A percentile compares a stretch with the other conserved stretches of the same genome.
Evolutionary conservation across 1,284 basidiomycete genomes (phyloP).

Genomic region (Singerocomus inundabilis): DNA sequence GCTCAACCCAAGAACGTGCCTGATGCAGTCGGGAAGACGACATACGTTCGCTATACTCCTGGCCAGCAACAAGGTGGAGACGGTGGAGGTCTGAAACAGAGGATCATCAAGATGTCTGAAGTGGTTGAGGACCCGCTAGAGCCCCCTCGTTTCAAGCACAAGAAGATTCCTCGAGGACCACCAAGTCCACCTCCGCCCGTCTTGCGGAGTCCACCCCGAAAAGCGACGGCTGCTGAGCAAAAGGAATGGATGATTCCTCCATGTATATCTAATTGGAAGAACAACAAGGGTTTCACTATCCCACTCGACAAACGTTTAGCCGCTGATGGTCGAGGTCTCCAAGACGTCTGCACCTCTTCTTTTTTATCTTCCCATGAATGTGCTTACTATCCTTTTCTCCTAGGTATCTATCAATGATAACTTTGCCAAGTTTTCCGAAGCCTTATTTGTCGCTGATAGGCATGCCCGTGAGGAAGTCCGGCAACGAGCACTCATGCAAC

Average conservation of each 20-base stretch:
- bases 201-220: conserved; percentile 91
- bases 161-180: conserved; percentile 95
- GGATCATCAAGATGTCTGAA: conserved; percentile 99
- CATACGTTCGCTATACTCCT: conserved; percentile 96
- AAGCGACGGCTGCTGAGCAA: conserved; percentile 95
- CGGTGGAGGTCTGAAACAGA: conserved; percentile 75
- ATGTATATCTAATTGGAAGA: conserved; percentile 99
- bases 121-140: conserved; percentile 97
- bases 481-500: conserved; percentile 95
- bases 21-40: conserved; percentile 74
- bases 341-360: conserved; percentile 73
- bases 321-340: conserved; percentile 94
- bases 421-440: conserved; percentile 98
- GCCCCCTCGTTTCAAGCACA: conserved; percentile 96
- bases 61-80: conserved; percentile 74
- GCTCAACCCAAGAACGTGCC: conserved; percentile 90
- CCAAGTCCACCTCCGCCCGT: conserved; percentile 98
- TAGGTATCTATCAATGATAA: conserved; percentile 98
- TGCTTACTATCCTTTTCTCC: conserved; percentile 9
- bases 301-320: conserved; percentile 98
- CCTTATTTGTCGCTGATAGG: conserved; percentile 94
- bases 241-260: conserved; percentile 99
- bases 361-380: not conserved
- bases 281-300: conserved; percentile 99
- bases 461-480: conserved; percentile 98